A percentile compares a stretch with the other conserved stretches of the same genome.
These are phyloP conservation scores for Melampsora americana DNA, from an alignment of 1,284 basidiomycete species.

Conservation along the genomic window DNA sequence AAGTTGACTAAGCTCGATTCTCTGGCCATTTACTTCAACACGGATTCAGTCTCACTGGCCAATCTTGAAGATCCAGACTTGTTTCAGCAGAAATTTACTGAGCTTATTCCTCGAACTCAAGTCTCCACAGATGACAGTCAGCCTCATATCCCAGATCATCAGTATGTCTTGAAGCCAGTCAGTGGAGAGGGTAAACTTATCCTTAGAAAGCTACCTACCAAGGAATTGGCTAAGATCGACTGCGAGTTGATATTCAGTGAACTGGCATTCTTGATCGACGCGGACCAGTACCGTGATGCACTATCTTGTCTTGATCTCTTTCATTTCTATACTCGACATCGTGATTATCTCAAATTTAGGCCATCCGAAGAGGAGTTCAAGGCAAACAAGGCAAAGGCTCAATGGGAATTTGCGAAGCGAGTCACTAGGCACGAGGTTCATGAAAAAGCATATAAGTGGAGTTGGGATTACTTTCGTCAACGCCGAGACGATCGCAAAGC, in stretches of 20 bases:
- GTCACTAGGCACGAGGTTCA: conserved; percentile 83
- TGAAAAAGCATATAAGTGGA: conserved; percentile 80
- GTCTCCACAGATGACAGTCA: conserved; percentile 43
- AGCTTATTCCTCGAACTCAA: conserved; percentile 59
- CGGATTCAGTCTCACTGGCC: conserved; percentile 78
- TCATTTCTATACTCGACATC: conserved; percentile 88
- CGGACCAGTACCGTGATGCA: conserved; percentile 90
- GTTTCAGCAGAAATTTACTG: conserved; percentile 69
- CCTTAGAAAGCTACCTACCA: conserved; percentile 74
- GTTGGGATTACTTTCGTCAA: conserved; percentile 85
- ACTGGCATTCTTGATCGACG: conserved; percentile 86
- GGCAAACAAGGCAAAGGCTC: conserved; percentile 67
- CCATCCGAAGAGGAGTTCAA: conserved; percentile 65
- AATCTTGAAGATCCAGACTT: conserved; percentile 58
- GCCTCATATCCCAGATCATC: conserved; percentile 63
- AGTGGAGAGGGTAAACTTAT: conserved; percentile 86
- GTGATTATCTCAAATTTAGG: conserved; percentile 71
- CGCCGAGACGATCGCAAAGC: conserved; percentile 75
- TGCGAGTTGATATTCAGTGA: conserved; percentile 87
- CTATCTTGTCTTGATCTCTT: conserved; percentile 95
- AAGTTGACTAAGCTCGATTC: conserved; percentile 89
- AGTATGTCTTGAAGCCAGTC: conserved; percentile 93
- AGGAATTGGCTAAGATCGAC: conserved; percentile 77
- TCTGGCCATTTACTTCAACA: conserved; percentile 92
- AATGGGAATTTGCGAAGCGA: conserved; percentile 74